Conservation (phyloP, 2,329 filamentous ascomycete species). For the Rhynchosporium agropyri region DNA sequence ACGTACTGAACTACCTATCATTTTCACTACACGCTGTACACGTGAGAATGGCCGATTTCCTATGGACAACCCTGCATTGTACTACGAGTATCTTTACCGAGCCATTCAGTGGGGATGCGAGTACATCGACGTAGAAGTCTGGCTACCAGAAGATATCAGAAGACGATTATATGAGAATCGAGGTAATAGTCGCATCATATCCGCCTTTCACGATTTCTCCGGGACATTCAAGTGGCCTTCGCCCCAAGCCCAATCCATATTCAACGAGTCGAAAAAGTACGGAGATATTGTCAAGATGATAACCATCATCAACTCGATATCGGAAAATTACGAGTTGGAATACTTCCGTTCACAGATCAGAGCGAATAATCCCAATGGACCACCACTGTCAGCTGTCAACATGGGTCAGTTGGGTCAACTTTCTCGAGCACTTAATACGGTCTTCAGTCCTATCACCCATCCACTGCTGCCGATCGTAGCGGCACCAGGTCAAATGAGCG, state of each 20-base stretch:
- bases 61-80: constrained; percentile 75
- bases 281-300: constrained; percentile 93
- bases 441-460: constrained; percentile 87
- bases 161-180: constrained; percentile 67
- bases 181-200: constrained; percentile 83
- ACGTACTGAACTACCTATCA: constrained; percentile 84
- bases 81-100: constrained; percentile 77
- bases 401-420: constrained; percentile 88
- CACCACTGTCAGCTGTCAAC: constrained; percentile 80
- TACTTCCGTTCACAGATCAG: constrained; percentile 82
- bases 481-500: constrained; percentile 82
- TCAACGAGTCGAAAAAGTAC: constrained; percentile 70
- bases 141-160: constrained; percentile 78
- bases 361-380: constrained; percentile 66
- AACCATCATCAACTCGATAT: constrained; percentile 76
- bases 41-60: constrained; percentile 83
- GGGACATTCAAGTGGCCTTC: constrained; percentile 84
- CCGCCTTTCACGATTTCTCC: constrained; percentile 89
- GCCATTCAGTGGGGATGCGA: constrained; percentile 89
- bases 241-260: constrained; percentile 69
- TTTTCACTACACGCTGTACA: constrained; percentile 83
- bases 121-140: constrained; percentile 87
- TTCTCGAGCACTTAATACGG: constrained; percentile 79
- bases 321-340: constrained; percentile 88
- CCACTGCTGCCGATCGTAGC: constrained; percentile 81